Conservation (phyloP, 805 yeast species). For the Pichia gijzeniarum region DNA sequence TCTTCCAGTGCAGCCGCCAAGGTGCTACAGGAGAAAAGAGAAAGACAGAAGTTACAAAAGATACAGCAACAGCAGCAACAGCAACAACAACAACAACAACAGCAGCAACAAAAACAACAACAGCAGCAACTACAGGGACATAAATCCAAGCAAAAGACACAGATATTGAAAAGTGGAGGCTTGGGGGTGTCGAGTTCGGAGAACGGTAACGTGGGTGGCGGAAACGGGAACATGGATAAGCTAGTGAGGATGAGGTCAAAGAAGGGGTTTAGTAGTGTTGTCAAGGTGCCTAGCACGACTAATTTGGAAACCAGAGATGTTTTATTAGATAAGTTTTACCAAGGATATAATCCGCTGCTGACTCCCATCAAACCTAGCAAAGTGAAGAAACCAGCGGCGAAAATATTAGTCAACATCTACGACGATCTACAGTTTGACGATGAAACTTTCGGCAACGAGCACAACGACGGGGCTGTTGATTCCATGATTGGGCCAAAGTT, state of each 20-base stretch:
- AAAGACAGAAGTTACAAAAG: conserved; percentile 2
- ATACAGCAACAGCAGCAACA: conserved; percentile 7
- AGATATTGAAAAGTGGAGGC: too few relatives aligned
- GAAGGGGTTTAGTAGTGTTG: conserved; percentile 31
- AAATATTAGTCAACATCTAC: conserved; percentile 30
- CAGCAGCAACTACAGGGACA: conserved; percentile 3
- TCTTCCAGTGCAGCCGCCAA: conserved; percentile 14
- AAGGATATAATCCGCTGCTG: conserved; percentile 32
- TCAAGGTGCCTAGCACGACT: conserved; percentile 30
- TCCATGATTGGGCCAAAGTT: conserved; percentile 16
- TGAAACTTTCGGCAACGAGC: conserved; percentile 1
- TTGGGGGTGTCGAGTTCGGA: too few relatives aligned
- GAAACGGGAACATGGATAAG: not conserved
- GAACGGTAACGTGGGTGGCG: not conserved
- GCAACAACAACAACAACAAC: not conserved
- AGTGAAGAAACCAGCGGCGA: conserved; percentile 20
- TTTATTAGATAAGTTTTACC: conserved; percentile 30
- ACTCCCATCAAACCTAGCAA: conserved; percentile 20
- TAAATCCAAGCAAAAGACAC: too few relatives aligned
- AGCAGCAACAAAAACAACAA: conserved; percentile 8
- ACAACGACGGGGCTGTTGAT: conserved; percentile 10
- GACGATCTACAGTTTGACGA: conserved; percentile 26
- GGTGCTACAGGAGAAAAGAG: conserved; percentile 1
- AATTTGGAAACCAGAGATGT: conserved; percentile 30
- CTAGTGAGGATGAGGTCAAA: conserved; percentile 11